Evolutionary conservation across 2,329 filamentous ascomycete species (phyloP).

Genomic region (Xylaria sp.): DNA sequence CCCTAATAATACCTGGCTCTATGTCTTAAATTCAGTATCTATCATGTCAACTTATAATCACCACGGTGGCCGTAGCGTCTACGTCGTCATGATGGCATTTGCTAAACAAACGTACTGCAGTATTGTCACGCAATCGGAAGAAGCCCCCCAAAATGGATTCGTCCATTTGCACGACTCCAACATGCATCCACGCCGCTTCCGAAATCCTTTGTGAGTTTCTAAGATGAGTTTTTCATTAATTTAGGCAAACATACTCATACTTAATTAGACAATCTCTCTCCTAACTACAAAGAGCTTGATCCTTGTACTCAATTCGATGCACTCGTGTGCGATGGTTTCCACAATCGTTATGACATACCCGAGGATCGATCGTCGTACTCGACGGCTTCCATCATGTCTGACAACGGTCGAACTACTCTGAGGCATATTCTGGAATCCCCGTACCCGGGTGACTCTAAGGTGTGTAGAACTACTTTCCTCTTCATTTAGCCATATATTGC

Average conservation of each 20-base stretch:
- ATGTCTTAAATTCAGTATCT: background rate
- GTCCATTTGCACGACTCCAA: slow-evolving; percentile 64
- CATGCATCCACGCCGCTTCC: slow-evolving; percentile 71
- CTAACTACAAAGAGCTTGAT: slow-evolving; percentile 70
- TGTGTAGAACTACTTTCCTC: slow-evolving; percentile 35
- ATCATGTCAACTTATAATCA: background rate
- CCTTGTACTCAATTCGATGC: slow-evolving; percentile 76
- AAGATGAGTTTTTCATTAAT: background rate
- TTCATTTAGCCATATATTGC: background rate
- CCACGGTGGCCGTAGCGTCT: background rate
- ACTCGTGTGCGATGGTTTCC: slow-evolving; percentile 74
- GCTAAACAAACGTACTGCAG: slow-evolving; percentile 34
- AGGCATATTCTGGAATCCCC: slow-evolving; percentile 71
- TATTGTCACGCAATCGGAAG: slow-evolving; percentile 37
- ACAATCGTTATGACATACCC: slow-evolving; percentile 70
- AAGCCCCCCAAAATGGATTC: slow-evolving; percentile 42
- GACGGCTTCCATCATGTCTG: slow-evolving; percentile 69
- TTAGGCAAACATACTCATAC: slow-evolving; percentile 18
- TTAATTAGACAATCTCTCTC: slow-evolving; percentile 63
- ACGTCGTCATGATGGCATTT: background rate
- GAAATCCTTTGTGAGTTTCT: slow-evolving; percentile 61
- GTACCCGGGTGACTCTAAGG: slow-evolving; percentile 57
- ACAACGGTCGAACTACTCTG: slow-evolving; percentile 67
- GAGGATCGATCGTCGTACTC: slow-evolving; percentile 70
- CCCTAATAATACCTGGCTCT: background rate